A percentile compares a stretch with the other conserved stretches of the same genome.
phyloP scores from a whole-genome alignment of 176 grass and related monocot genomes.

The Chloris gayana region DNA sequence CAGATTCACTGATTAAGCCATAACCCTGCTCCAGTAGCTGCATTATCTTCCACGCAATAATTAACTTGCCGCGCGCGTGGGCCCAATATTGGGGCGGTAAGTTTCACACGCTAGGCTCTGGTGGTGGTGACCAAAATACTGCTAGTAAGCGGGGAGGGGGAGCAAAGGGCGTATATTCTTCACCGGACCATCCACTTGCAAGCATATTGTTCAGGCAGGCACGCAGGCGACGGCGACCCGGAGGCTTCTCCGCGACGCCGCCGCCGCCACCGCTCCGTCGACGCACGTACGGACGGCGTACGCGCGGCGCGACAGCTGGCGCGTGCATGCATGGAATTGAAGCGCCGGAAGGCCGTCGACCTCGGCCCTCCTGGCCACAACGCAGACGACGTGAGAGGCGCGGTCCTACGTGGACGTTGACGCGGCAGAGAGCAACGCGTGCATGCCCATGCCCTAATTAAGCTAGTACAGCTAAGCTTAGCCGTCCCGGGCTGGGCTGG shows the following conservation, averaged over 20 bases:
- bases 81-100: background rate
- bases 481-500: background rate
- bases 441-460: too few species aligned
- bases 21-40: background rate
- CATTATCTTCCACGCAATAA: background rate
- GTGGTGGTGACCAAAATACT: too few species aligned
- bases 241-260: background rate
- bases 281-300: background rate
- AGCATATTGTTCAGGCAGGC: background rate
- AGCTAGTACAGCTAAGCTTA: background rate
- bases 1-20: background rate
- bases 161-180: too few species aligned
- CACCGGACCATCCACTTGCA: background rate
- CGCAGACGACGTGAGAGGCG: background rate
- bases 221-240: background rate
- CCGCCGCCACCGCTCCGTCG: too few species aligned
- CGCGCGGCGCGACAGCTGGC: background rate
- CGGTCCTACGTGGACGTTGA: background rate
- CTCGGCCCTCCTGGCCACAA: background rate
- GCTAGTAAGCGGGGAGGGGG: background rate
- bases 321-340: conserved; percentile 11
- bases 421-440: background rate
- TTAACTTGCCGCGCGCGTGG: background rate
- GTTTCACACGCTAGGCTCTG: background rate
- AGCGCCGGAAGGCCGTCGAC: background rate